Conservation (phyloP, 768 basidiomycete genomes). For the Coprinopsis marcescibilis region DNA sequence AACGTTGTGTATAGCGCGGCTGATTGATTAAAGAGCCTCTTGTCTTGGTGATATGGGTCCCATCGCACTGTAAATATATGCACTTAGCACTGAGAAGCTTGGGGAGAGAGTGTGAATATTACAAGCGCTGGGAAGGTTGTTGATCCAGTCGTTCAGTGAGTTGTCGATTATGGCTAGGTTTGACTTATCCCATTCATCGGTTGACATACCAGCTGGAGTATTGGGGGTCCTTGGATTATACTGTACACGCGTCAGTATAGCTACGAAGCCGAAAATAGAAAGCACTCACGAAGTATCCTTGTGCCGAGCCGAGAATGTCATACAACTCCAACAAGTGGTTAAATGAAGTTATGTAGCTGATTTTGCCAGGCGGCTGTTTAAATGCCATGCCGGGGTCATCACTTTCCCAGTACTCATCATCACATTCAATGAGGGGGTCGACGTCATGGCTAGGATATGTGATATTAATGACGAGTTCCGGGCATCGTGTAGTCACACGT, state of each 20-base stretch:
- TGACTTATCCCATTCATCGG: conserved; percentile 42
- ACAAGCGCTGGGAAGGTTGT: conserved; percentile 46
- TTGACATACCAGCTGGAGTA: conserved; percentile 18
- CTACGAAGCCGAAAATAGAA: not conserved
- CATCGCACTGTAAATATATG: conserved; percentile 25
- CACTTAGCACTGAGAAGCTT: conserved; percentile 11
- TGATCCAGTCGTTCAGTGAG: conserved; percentile 56
- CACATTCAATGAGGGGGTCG: conserved; percentile 55
- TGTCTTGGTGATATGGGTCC: conserved; percentile 20
- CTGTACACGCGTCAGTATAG: not conserved
- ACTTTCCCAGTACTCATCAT: conserved; percentile 61
- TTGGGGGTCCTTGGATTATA: too few relatives aligned
- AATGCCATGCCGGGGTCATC: conserved; percentile 37
- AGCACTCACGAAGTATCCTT: conserved; percentile 48
- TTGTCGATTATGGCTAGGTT: conserved; percentile 59
- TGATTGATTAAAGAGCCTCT: conserved; percentile 17
- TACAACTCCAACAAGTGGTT: conserved; percentile 39
- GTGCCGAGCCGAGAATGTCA: conserved; percentile 45
- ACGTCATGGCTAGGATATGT: conserved; percentile 53
- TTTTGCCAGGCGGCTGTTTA: conserved; percentile 48
- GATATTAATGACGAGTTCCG: conserved; percentile 17
- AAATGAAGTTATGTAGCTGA: conserved; percentile 41
- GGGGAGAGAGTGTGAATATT: conserved; percentile 6
- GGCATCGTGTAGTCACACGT: not conserved
- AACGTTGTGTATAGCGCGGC: conserved; percentile 16